Evolutionary conservation across 176 grass and related monocot genomes (phyloP).

Genomic region (Sorghum bicolor): Sorghum_bicolor_NCBIv3 NC_012871.2:66455501-66456000

Average conservation of each 20-base stretch:
- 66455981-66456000: conserved; percentile 56
- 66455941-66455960: conserved; percentile 54
- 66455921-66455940: conserved; percentile 41
- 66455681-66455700: not conserved
- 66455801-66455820: not conserved
- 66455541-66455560: too few species aligned
- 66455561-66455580: not conserved
- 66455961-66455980: conserved; percentile 59
- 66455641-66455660: not conserved
- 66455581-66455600: not conserved
- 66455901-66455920: conserved; percentile 34
- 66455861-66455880: conserved; percentile 33
- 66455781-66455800: not conserved
- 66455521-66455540: not conserved
- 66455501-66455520: not conserved
- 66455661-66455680: not conserved
- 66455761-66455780: not conserved
- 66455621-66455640: not conserved
- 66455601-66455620: not conserved
- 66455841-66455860: not conserved
- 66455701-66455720: not conserved
- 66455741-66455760: not conserved
- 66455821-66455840: not conserved
- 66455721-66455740: not conserved
- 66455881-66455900: not conserved